phyloP scores from a whole-genome alignment of 164 flowering plant genomes.

The Echeveria elegans region DNA sequence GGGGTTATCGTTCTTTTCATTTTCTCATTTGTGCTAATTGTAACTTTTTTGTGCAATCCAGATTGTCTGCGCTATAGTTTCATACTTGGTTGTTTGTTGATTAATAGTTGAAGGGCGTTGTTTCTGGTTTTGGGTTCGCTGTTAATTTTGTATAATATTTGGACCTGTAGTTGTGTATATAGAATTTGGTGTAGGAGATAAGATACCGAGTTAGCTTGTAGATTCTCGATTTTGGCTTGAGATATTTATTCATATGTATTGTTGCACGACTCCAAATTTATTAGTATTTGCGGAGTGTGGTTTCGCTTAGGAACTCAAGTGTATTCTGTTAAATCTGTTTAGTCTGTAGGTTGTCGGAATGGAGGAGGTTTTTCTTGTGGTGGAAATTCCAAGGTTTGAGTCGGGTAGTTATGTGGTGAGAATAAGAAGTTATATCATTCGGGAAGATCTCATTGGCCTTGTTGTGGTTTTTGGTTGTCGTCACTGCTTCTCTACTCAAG shows the following conservation, averaged over 20 bases:
- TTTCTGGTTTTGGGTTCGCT: too few species aligned
- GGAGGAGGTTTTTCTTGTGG: conserved; percentile 7
- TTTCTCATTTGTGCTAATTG: background rate
- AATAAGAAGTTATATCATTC: conserved; percentile 16
- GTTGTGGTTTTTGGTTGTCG: conserved; percentile 16
- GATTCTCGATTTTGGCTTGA: too few species aligned
- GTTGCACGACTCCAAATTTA: background rate
- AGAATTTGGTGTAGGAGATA: too few species aligned
- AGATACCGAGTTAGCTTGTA: too few species aligned
- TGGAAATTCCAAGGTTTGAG: conserved; percentile 5
- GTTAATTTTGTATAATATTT: too few species aligned
- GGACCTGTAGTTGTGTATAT: too few species aligned
- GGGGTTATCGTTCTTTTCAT: background rate
- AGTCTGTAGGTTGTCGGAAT: conserved; percentile 9
- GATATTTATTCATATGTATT: too few species aligned
- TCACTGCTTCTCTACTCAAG: conserved; percentile 50
- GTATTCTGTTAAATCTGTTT: background rate
- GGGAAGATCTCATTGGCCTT: conserved; percentile 9
- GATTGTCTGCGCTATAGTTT: too few species aligned
- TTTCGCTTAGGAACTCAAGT: background rate
- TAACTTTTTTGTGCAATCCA: background rate
- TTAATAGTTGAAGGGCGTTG: too few species aligned
- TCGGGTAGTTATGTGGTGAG: background rate
- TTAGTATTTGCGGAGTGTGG: conserved; percentile 2
- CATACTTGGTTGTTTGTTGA: too few species aligned